Percentiles rank a stretch among this genome's conserved stretches.
Conservation (phyloP, 257 asterid species). For the Anisodus tanguticus region DNA sequence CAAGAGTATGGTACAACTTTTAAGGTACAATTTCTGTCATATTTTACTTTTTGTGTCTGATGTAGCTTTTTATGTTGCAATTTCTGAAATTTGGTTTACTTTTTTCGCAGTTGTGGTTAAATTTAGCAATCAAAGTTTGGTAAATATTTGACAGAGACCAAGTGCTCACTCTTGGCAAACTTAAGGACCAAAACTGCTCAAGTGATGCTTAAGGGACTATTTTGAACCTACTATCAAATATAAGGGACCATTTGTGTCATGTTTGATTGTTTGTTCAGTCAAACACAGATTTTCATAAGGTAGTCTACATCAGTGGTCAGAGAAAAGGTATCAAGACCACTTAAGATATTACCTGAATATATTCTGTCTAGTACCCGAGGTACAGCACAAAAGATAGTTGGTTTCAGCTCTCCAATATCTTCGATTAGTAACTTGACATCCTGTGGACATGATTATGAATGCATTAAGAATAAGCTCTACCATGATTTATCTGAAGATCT, state of each 20-base stretch:
- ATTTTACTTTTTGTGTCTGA: too few relatives aligned
- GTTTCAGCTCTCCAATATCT: slow-evolving; percentile 85
- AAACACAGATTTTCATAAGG: not conserved
- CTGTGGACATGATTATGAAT: slow-evolving; percentile 43
- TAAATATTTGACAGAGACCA: too few relatives aligned
- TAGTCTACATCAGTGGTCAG: not conserved
- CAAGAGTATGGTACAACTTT: too few relatives aligned
- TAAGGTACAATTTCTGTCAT: too few relatives aligned
- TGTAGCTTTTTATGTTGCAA: too few relatives aligned
- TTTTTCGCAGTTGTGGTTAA: too few relatives aligned
- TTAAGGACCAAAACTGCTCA: too few relatives aligned
- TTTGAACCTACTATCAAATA: too few relatives aligned
- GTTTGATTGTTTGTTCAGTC: not conserved
- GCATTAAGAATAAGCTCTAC: slow-evolving; percentile 18
- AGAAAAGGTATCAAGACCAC: not conserved
- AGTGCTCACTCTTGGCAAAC: too few relatives aligned
- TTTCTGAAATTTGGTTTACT: too few relatives aligned
- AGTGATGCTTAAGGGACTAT: too few relatives aligned
- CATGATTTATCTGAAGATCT: slow-evolving; percentile 10
- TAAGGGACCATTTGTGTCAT: too few relatives aligned
- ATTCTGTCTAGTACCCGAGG: slow-evolving; percentile 96
- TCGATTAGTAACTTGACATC: slow-evolving; percentile 82
- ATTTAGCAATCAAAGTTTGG: not conserved
- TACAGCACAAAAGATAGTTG: slow-evolving; percentile 92
- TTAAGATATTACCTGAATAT: slow-evolving; percentile 61